These are phyloP conservation scores for Nitzschia inconspicua DNA, from an alignment of 108 stramenopile species.

Conservation along the genomic window DNA sequence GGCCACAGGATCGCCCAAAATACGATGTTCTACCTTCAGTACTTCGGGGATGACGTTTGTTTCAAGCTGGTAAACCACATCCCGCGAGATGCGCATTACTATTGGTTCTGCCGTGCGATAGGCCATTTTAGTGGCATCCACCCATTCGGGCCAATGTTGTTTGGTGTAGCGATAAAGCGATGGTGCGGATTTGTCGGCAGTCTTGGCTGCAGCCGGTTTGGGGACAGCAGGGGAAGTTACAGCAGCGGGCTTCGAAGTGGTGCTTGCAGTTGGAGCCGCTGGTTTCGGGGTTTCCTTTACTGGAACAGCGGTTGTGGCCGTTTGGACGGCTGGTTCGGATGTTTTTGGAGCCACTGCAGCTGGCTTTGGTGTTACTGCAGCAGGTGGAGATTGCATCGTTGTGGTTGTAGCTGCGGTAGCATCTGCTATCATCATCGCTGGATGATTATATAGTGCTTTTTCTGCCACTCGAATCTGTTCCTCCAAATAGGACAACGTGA, in stretches of 20 bases:
- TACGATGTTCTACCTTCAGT: not conserved
- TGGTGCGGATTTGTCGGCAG: not conserved
- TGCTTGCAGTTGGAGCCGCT: not conserved
- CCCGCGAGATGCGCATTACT: not conserved
- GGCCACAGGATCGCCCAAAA: not conserved
- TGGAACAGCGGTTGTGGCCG: not conserved
- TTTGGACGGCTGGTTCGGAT: not conserved
- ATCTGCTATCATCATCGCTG: not conserved
- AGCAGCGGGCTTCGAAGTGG: not conserved
- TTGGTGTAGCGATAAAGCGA: constrained; percentile 8
- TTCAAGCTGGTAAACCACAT: not conserved
- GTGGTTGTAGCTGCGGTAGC: not conserved
- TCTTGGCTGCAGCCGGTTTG: not conserved
- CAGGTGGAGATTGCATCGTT: not conserved
- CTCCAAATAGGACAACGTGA: constrained; percentile 6
- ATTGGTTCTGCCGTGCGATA: not conserved
- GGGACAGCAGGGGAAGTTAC: not conserved
- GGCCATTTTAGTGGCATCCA: not conserved
- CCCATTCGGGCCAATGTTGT: constrained; percentile 1
- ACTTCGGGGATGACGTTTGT: not conserved
- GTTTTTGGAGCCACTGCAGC: not conserved
- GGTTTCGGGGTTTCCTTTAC: not conserved
- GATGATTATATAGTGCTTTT: not conserved
- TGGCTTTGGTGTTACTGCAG: not conserved
- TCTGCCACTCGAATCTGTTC: not conserved